These are phyloP conservation scores for Stagonosporopsis tanaceti DNA, from an alignment of 2,329 filamentous ascomycete genomes.

Conservation along the genomic window DNA sequence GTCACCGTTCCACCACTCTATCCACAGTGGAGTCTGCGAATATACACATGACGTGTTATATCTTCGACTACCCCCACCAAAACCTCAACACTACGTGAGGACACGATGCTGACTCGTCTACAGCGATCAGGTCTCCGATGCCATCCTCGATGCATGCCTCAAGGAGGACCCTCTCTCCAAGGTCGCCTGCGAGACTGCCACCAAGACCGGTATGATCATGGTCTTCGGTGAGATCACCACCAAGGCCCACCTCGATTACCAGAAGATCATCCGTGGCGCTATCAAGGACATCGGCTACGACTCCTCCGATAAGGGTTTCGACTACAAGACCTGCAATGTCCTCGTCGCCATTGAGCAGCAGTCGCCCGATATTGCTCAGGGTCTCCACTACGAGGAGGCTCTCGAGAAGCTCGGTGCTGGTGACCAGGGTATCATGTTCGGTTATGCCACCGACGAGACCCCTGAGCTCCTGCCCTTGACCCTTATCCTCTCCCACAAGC, in stretches of 20 bases:
- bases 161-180: slow-evolving; percentile 95
- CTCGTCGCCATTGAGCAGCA: slow-evolving; percentile 99
- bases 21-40: neutral
- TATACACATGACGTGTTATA: slow-evolving; percentile 18
- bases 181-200: slow-evolving; percentile 97
- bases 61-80: slow-evolving; percentile 4
- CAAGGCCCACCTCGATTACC: slow-evolving; percentile 95
- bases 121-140: slow-evolving; percentile 95
- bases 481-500: slow-evolving; percentile 92
- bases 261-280: slow-evolving; percentile 91
- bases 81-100: slow-evolving; percentile 3
- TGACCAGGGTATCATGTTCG: slow-evolving; percentile 99
- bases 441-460: slow-evolving; percentile 99
- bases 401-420: slow-evolving; percentile 97
- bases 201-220: slow-evolving; percentile 99
- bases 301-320: slow-evolving; percentile 95
- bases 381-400: slow-evolving; percentile 96
- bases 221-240: slow-evolving; percentile 86
- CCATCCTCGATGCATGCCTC: slow-evolving; percentile 97
- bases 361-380: slow-evolving; percentile 98
- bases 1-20: slow-evolving; percentile 20
- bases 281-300: slow-evolving; percentile 99
- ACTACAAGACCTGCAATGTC: slow-evolving; percentile 99
- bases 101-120: slow-evolving; percentile 35
- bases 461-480: slow-evolving; percentile 96